Evolutionary conservation across 768 basidiomycete genomes (phyloP), one percentile per base, ranked within the genome.

Genomic region (Dacryopinax spathularia): DNA sequence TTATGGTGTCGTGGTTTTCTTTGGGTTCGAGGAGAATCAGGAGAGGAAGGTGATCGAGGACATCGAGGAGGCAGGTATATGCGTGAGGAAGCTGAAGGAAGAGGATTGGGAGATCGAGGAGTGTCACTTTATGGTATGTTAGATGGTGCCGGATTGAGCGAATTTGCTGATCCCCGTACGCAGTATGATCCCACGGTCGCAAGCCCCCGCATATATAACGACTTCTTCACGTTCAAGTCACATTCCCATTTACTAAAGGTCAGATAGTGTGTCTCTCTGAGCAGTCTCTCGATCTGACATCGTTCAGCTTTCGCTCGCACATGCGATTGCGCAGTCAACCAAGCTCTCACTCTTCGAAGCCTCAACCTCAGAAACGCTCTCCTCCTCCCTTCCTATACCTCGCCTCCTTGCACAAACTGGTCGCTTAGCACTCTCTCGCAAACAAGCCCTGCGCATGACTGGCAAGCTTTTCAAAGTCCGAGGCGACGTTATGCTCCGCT

Each of bases 151-250:
- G 62, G 60, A 22, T 64, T 43, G 61, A 62, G 34, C 27, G 34
- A 62, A 25, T 41, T 63, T n/a, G 62, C 60, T 65, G 62, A 20
- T 33, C 65, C n/a, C 18, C n/a, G 18, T 27, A 33, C 7, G 1
- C 65, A 89, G 89, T 88, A 92, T 70, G 93, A 97, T 69, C 81
- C 87, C 2, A 75, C 84, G 62, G 91, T 93, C 10, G 79, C 83
- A 0, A 91, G 87, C 69, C 94, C 93, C 16, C 82, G 93, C 48
- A 93, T 97, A 67, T 96, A 90, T 76, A 95, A 97, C 66, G 93
- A 95, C 73, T 90, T 94, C 75, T 95, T 94, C 76, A 93, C 94
- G 2, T 86, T 96, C 71, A 94, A 93, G 76, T 88, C 89, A 0
- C 87, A 85, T 27, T 94, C 92, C 0, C 90, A 91, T 69, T 82